phyloP scores from a whole-genome alignment of 257 asterid species.

The Echites panduratus region DNA sequence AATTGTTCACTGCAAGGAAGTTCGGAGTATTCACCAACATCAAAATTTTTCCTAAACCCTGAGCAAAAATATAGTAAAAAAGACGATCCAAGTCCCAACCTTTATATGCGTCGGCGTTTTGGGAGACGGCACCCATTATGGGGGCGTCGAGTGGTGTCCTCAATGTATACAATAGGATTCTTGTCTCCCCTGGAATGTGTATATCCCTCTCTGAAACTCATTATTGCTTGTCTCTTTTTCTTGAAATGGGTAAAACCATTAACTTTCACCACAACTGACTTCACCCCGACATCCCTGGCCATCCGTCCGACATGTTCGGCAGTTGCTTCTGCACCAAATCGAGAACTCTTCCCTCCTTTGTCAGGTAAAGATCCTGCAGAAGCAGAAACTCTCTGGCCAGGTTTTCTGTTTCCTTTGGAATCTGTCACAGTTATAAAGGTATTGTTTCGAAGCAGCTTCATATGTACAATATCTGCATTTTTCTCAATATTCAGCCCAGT shows the following conservation, averaged over 20 bases:
- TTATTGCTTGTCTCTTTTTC: constrained; percentile 69
- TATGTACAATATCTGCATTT: constrained; percentile 82
- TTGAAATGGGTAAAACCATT: constrained; percentile 63
- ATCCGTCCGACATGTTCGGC: constrained; percentile 82
- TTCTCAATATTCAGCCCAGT: constrained; percentile 34
- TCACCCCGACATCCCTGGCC: constrained; percentile 54
- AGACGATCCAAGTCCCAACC: constrained; percentile 2
- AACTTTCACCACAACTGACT: constrained; percentile 80
- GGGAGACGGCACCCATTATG: constrained; percentile 87
- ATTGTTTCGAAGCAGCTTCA: constrained; percentile 78
- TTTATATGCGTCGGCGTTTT: constrained; percentile 69
- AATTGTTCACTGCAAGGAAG: too few relatives aligned
- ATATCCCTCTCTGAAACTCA: constrained; percentile 80
- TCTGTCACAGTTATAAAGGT: constrained; percentile 77
- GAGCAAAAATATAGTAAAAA: not conserved
- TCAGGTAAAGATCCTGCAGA: constrained; percentile 70
- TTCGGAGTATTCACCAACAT: too few relatives aligned
- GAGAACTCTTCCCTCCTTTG: constrained; percentile 54
- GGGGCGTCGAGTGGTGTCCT: constrained; percentile 80
- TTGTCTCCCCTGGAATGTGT: constrained; percentile 54
- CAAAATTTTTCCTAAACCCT: too few relatives aligned
- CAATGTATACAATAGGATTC: constrained; percentile 67
- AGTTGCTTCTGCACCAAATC: constrained; percentile 76
- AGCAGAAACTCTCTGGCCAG: constrained; percentile 31
- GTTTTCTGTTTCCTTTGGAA: constrained; percentile 66